Conservation (phyloP, 2,329 filamentous ascomycete species). For the Alternaria angustiovoidea region DNA sequence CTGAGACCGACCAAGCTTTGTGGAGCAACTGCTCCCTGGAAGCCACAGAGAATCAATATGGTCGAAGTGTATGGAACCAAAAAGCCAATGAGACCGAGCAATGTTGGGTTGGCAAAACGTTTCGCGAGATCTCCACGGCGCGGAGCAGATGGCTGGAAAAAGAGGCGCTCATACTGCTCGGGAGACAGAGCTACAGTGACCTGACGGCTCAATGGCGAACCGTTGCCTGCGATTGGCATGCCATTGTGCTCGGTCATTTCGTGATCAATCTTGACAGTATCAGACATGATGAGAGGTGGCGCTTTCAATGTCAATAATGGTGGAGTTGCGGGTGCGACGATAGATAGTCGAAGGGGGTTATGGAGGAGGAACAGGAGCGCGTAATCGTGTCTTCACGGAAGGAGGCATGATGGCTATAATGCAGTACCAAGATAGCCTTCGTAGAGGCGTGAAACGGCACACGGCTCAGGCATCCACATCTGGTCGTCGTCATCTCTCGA, state of each 20-base stretch:
- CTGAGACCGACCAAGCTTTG: slow-evolving; percentile 29
- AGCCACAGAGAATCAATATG: slow-evolving; percentile 30
- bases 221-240: slow-evolving; percentile 11
- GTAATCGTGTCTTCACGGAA: not conserved
- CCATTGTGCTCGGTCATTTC: slow-evolving; percentile 28
- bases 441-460: not conserved
- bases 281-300: slow-evolving; percentile 18
- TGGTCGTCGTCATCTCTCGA: slow-evolving; percentile 14
- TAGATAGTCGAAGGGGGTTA: not conserved
- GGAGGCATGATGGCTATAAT: not conserved
- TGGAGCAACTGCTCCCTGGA: slow-evolving; percentile 28
- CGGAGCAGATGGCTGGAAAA: slow-evolving; percentile 33
- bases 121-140: slow-evolving; percentile 32
- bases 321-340: not conserved
- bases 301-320: not conserved
- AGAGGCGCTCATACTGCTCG: slow-evolving; percentile 35
- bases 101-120: slow-evolving; percentile 29
- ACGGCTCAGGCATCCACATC: not conserved
- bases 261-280: slow-evolving; percentile 21
- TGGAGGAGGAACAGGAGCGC: not conserved
- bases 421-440: not conserved
- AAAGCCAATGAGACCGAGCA: slow-evolving; percentile 31
- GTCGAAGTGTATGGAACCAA: slow-evolving; percentile 33
- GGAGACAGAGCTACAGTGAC: slow-evolving; percentile 29
- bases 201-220: slow-evolving; percentile 26